A percentile compares a stretch with the other conserved stretches of the same genome.
These are phyloP conservation scores for Cutaneotrichosporon curvatum DNA, from an alignment of 1,284 basidiomycete genomes.

Conservation along the genomic window DNA sequence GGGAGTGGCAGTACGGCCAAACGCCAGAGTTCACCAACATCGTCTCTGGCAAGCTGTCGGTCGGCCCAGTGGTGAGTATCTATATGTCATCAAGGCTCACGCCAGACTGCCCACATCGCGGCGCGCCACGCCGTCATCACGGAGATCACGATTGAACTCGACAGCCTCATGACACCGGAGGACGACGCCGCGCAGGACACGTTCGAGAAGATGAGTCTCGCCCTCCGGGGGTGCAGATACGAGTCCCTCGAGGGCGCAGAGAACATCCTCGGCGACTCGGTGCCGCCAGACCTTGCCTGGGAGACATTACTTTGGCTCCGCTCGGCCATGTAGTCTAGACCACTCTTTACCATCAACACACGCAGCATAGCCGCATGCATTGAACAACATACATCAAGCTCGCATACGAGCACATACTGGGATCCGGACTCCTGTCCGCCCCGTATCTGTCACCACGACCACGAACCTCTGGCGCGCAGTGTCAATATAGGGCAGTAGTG, in stretches of 20 bases:
- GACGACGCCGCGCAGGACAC: conserved; percentile 23
- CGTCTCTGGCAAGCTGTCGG: conserved; percentile 29
- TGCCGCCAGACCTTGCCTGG: conserved; percentile 16
- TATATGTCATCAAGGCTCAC: conserved; percentile 26
- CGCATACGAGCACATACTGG: background rate
- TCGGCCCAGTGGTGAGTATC: conserved; percentile 38
- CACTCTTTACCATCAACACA: no score
- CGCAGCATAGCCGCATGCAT: no score
- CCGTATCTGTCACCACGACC: conserved; percentile 47
- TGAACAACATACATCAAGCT: no score
- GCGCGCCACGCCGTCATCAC: conserved; percentile 50
- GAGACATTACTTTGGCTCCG: conserved; percentile 43
- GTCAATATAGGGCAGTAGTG: conserved; percentile 35
- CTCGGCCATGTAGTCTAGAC: conserved; percentile 29
- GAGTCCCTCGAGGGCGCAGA: conserved; percentile 38
- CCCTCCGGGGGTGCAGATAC: conserved; percentile 41
- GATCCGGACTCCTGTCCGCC: conserved; percentile 29
- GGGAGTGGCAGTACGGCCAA: conserved; percentile 91
- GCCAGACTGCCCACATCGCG: conserved; percentile 43
- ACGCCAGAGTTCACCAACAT: conserved; percentile 76
- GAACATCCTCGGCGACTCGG: conserved; percentile 12
- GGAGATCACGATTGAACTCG: conserved; percentile 28
- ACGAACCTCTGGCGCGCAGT: conserved; percentile 32
- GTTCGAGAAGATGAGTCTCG: conserved; percentile 29
- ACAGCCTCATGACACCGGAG: conserved; percentile 5